Percentiles rank a stretch among this genome's conserved stretches.
Evolutionary conservation across 371 early-diverging fungal genomes (phyloP).

Genomic region (Dinochytrium kinnereticum): DNA sequence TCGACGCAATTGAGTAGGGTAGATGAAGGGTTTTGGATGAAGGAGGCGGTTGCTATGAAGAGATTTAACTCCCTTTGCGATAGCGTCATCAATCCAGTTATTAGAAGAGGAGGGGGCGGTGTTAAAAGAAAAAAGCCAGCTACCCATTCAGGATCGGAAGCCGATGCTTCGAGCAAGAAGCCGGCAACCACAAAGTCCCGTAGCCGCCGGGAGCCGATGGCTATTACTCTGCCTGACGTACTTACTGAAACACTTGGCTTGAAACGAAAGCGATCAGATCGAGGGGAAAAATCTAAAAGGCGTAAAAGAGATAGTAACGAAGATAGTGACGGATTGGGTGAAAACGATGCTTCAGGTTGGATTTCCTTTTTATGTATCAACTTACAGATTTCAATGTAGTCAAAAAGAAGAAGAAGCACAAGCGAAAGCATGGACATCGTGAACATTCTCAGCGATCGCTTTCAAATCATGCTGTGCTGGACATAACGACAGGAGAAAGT

Average conservation of each 20-base stretch:
- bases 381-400: neutral
- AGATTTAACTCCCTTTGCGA: slow-evolving; percentile 50
- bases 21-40: slow-evolving; percentile 58
- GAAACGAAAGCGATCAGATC: slow-evolving; percentile 29
- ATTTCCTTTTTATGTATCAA: neutral
- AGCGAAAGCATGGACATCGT: slow-evolving; percentile 33
- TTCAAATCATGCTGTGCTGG: neutral
- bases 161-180: neutral
- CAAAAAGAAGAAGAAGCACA: slow-evolving; percentile 39
- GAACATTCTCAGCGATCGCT: neutral
- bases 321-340: slow-evolving; percentile 56
- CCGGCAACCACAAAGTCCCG: neutral
- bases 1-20: slow-evolving; percentile 32
- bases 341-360: slow-evolving; percentile 8
- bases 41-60: slow-evolving; percentile 48
- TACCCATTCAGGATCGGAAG: neutral
- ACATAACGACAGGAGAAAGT: neutral
- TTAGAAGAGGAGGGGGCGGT: slow-evolving; percentile 23
- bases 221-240: neutral
- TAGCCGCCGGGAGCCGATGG: neutral
- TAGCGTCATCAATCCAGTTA: slow-evolving; percentile 34
- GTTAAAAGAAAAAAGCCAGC: slow-evolving; percentile 3
- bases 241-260: neutral
- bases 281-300: slow-evolving; percentile 22
- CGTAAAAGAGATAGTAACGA: slow-evolving; percentile 48